Base-by-base conservation (phyloP, 2,329 filamentous ascomycete species). In the Lachnellula hyalina region DNA sequence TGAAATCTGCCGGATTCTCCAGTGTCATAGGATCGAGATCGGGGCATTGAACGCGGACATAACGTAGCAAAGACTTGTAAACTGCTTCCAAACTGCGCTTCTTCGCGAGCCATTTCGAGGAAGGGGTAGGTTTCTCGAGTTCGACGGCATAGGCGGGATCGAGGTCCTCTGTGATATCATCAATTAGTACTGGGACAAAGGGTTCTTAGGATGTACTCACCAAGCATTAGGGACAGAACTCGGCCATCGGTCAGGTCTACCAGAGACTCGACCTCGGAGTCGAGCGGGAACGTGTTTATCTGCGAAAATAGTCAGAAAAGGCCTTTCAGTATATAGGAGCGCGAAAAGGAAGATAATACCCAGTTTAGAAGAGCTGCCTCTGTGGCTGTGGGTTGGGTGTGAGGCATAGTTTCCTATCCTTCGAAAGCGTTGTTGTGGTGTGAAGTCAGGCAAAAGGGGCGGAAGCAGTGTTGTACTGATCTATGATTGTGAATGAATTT, bases 351-450 rank as follows among this genome's bases (percentile, higher is more conserved):
- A 55, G 57, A 38, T 67, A 72, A 62, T 66, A 82, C 78, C 72
- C 81, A 82, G 70, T 77, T 77, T 49, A 84, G 67, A 41, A 85
- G 76, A 69, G 81, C 80, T 60, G 69, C 71, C 72, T 81, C 78
- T 68, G 76, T 75, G 62, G 74, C 78, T 68, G 76, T 75, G 61
- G 74, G 74, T 63, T 40, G 54, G 47, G 19, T 59, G 48, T 55
- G 53, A 17, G 51, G 42, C 62, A 65, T 63, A 49, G 49, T 59
- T 55, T 47, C 32, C 36, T 17, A 41, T n/a, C 23, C 21, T 47
- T n/a, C 21, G 44, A 21, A 28, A 21, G 38, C 25, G 42, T 36
- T 40, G 40, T 40, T 41, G 25, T 12, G 7, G 34, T 44, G 49
- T 42, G 19, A 47, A 47, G 19, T 38, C 28, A 32, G 28, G 28